A percentile compares a stretch with the other conserved stretches of the same genome.
These are phyloP conservation scores for Fusarium falciforme DNA, from an alignment of 2,329 filamentous ascomycete genomes.

Conservation along the genomic window DNA sequence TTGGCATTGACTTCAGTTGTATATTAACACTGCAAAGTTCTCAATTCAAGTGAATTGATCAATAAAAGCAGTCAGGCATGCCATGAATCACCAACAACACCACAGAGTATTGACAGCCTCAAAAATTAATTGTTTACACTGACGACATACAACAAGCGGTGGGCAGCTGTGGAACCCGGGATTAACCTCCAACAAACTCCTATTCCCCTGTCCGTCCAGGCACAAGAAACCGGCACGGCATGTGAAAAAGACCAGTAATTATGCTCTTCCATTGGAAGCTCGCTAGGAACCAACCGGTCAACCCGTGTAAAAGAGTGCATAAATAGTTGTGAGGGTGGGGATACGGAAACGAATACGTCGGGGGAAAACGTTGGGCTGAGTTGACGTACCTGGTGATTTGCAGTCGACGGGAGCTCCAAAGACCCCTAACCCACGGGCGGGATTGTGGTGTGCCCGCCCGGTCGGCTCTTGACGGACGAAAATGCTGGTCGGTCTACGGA, in stretches of 20 bases:
- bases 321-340: background rate
- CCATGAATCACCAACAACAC: background rate
- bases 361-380: slow-evolving; percentile 8
- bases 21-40: background rate
- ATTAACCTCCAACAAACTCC: background rate
- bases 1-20: background rate
- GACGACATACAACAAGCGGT: slow-evolving; percentile 5
- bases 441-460: background rate
- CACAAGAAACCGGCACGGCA: background rate
- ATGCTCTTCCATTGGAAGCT: background rate
- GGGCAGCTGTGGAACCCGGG: slow-evolving; percentile 1
- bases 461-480: background rate
- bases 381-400: background rate
- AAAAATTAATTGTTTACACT: background rate
- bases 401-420: background rate
- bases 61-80: background rate
- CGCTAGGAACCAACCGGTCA: background rate
- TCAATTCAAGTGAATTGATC: background rate
- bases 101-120: background rate
- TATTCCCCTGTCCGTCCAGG: background rate
- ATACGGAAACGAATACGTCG: slow-evolving; percentile 41
- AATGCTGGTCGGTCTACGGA: background rate
- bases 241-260: background rate
- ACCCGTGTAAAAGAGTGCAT: background rate
- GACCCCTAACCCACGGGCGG: slow-evolving; percentile 34